Evolutionary conservation across 768 basidiomycete genomes (phyloP), one percentile per base, ranked within the genome.

Genomic region (Botryobasidium botryosum): DNA sequence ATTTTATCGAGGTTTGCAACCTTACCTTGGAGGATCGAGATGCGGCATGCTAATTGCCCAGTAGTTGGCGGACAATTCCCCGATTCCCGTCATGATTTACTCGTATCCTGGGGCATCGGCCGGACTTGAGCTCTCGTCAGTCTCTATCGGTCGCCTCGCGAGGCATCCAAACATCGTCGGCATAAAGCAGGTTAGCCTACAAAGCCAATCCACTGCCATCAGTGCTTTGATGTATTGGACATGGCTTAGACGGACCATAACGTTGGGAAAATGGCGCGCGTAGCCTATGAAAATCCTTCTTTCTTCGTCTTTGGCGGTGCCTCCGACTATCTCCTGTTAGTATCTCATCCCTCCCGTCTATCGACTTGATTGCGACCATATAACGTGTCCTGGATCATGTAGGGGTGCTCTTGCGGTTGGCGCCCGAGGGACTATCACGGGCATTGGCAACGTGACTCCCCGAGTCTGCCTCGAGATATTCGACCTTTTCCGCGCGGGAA

Each of bases 91-190:
- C 27, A 46, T 60, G 25, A 52, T 61, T 41, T 61, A 61, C 55
- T 56, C 54, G 15, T 61, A 56, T 47, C 61, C 61, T 2, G 59
- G 51, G 5, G 57, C 60, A 32, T 56, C 51, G 5, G 56, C 58
- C 41, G 62, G 62, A 13, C 57, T 63, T 39, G 54, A 61, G 32
- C 52, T 63, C 24, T 52, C 55, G 41, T 53, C 60, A 17, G 57
- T 57, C 26, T 48, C 59, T n/a, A 55, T 61, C 43, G 43, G 39
- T n/a, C 35, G 47, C 20, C 50, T 63, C 25, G 60, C 60, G 4
- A 42, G 43, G 49, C 62, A 62, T 47, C 50, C 51, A 20, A 63
- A 63, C 49, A 61, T 63, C 40, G 56, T 51, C 12, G 62, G 60
- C 12, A 55, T 62, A 41, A 63, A 63, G 51, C 56, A 61, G 47